These are phyloP conservation scores for Microsporum ferrugineum DNA, from an alignment of 2,329 filamentous ascomycete species.

Conservation along the genomic window DNA sequence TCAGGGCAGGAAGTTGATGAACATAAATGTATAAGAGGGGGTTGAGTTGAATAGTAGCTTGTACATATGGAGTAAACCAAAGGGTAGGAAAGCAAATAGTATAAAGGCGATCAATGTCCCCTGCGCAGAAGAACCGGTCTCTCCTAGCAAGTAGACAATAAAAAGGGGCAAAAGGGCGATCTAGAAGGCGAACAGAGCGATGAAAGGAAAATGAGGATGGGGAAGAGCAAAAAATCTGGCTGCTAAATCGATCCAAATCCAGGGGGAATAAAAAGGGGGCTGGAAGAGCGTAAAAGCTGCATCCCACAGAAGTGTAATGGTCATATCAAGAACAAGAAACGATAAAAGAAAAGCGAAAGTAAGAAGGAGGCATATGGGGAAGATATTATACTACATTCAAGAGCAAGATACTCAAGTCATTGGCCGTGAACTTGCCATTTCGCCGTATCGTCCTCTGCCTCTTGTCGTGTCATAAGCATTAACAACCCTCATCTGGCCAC, in stretches of 20 bases:
- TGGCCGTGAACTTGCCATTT: slow-evolving; percentile 62
- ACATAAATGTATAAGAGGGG: not conserved
- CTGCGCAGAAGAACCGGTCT: not conserved
- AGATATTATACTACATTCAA: slow-evolving; percentile 4
- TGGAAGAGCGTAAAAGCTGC: not conserved
- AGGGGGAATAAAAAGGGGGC: not conserved
- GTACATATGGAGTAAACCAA: not conserved
- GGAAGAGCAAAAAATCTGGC: not conserved
- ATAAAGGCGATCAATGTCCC: not conserved
- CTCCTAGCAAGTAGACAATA: not conserved
- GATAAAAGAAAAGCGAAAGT: not conserved
- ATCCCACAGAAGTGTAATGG: not conserved
- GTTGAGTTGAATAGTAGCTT: not conserved
- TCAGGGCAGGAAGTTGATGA: not conserved
- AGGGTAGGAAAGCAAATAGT: not conserved
- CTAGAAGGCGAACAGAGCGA: not conserved
- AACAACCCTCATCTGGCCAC: slow-evolving; percentile 74
- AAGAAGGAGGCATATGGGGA: not conserved
- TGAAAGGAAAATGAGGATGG: not conserved
- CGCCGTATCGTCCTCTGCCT: slow-evolving; percentile 81
- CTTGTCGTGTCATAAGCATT: slow-evolving; percentile 97
- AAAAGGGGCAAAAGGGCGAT: not conserved
- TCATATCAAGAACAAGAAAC: not conserved
- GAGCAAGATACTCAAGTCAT: slow-evolving; percentile 14
- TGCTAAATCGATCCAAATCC: slow-evolving; percentile 1